Evolutionary conservation across 1,139 yeast genomes (phyloP).

Genomic region (Nematodospora anomalae): DNA sequence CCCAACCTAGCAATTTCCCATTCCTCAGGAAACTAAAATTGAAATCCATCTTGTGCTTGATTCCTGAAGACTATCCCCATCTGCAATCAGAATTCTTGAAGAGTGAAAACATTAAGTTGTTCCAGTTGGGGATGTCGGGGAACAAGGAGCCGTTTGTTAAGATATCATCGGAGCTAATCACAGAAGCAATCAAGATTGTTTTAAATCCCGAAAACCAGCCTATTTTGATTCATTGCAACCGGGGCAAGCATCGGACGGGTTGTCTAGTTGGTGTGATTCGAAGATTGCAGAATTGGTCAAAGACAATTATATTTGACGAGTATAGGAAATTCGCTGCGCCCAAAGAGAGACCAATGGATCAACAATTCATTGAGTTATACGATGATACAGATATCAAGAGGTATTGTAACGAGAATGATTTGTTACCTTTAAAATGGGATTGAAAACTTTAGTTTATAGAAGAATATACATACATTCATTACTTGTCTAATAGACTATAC

Average conservation of each 20-base stretch:
- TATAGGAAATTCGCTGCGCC: slow-evolving; percentile 93
- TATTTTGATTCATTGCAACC: slow-evolving; percentile 85
- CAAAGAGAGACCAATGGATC: slow-evolving; percentile 91
- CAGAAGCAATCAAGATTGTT: slow-evolving; percentile 79
- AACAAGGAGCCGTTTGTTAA: slow-evolving; percentile 94
- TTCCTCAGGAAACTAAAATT: slow-evolving; percentile 63
- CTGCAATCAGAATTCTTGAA: slow-evolving; percentile 67
- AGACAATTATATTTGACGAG: slow-evolving; percentile 92
- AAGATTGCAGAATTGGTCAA: slow-evolving; percentile 85
- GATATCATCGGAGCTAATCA: slow-evolving; percentile 72
- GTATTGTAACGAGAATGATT: slow-evolving; percentile 49
- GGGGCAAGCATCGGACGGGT: slow-evolving; percentile 97
- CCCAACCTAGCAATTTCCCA: slow-evolving; percentile 75
- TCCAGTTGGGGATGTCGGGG: slow-evolving; percentile 92
- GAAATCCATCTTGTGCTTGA: slow-evolving; percentile 76
- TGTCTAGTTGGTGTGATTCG: slow-evolving; percentile 92
- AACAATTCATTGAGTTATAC: slow-evolving; percentile 89
- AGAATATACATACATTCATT: not conserved
- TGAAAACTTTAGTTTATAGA: slow-evolving; percentile 10
- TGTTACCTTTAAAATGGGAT: slow-evolving; percentile 73
- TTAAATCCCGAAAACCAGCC: slow-evolving; percentile 88
- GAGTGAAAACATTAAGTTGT: slow-evolving; percentile 61
- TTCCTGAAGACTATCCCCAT: slow-evolving; percentile 88
- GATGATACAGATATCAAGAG: slow-evolving; percentile 60
- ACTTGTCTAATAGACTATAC: too few species aligned